Base-by-base conservation (phyloP, 257 asterid genomes). In the Ophiorrhiza pumila region DNA sequence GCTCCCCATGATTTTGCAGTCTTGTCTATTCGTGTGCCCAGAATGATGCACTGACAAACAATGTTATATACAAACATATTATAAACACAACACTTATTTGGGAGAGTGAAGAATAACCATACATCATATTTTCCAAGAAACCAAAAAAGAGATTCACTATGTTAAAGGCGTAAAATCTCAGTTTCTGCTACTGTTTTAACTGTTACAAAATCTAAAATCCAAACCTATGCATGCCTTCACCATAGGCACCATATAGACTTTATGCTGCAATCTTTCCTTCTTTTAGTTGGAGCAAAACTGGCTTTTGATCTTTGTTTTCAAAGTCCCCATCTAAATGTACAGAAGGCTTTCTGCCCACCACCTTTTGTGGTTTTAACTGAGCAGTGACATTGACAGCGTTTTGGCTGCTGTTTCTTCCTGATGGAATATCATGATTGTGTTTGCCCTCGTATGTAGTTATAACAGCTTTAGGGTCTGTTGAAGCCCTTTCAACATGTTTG, bases 401-500 rank as follows among this genome's bases (percentile, higher is more conserved):
- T 27, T 68, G 74, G 65, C 73, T 25, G 66, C 73, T 77, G 81
- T 82, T 84, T 71, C 87, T 85, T 25, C 85, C 89, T 9, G 76
- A 58, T 0, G 97, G 98, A 83, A 88, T 81, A 56, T 85, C 96
- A 60, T 93, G 98, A 69, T 85, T 74, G 73, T 93, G 98, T 70
- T 91, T 91, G 62, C 98, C 97, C 73, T 93, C 97, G 8, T 93
- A 93, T 4, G 98, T 89, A 5, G 98, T 93, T 34, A 91, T 82
- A 9, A 93, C 98, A 7, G 91, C 83, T 81, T 93, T 91, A 47
- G 96, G 85, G 70, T 93, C 98, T 0, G 89, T 55, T 25, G 98
- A 85, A 55, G 98, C 88, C 80, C 98, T 89, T 82, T 93, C 98
- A 0, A 93, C 96, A 47, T 93, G 98, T 81, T 93, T 93, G 37